phyloP scores from a whole-genome alignment of 1,139 yeast genomes.

The Wickerhamiella infanticola region DNA sequence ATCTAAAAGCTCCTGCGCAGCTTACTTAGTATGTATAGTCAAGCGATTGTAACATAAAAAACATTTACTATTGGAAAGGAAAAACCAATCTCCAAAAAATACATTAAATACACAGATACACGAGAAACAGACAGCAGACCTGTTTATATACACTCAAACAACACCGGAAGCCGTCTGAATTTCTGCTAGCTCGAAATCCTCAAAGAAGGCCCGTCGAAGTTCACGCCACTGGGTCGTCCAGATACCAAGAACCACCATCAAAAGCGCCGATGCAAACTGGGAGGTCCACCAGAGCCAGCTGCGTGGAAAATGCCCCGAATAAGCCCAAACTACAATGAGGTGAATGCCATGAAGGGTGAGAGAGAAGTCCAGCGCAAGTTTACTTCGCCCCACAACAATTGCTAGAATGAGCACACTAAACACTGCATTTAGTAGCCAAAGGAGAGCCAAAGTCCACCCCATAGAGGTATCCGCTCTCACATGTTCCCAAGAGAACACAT shows the following conservation, averaged over 20 bases:
- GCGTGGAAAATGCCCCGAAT: conserved; percentile 50
- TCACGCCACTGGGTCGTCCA: conserved; percentile 84
- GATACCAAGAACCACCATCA: conserved; percentile 67
- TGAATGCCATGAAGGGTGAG: conserved; percentile 74
- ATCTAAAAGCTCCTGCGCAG: too few species aligned
- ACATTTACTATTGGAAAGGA: too few species aligned
- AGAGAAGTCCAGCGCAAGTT: conserved; percentile 92
- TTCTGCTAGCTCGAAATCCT: conserved; percentile 24
- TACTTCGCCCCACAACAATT: conserved; percentile 77
- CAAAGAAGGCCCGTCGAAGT: conserved; percentile 74
- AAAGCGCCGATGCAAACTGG: conserved; percentile 49
- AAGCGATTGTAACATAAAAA: too few species aligned
- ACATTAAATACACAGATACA: too few species aligned
- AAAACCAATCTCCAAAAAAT: too few species aligned
- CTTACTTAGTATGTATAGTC: too few species aligned
- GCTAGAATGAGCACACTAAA: conserved; percentile 60
- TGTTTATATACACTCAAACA: too few species aligned
- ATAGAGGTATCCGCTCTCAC: conserved; percentile 62
- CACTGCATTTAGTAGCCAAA: conserved; percentile 68
- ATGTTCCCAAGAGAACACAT: conserved; percentile 75
- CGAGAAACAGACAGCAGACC: too few species aligned
- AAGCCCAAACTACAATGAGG: conserved; percentile 51
- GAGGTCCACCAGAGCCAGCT: conserved; percentile 73
- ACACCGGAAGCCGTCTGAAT: conserved; percentile 1
- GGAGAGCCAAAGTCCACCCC: conserved; percentile 54